These are phyloP conservation scores for Neofusicoccum sp. DNA, from an alignment of 2,329 filamentous ascomycete genomes.

Conservation along the genomic window DNA sequence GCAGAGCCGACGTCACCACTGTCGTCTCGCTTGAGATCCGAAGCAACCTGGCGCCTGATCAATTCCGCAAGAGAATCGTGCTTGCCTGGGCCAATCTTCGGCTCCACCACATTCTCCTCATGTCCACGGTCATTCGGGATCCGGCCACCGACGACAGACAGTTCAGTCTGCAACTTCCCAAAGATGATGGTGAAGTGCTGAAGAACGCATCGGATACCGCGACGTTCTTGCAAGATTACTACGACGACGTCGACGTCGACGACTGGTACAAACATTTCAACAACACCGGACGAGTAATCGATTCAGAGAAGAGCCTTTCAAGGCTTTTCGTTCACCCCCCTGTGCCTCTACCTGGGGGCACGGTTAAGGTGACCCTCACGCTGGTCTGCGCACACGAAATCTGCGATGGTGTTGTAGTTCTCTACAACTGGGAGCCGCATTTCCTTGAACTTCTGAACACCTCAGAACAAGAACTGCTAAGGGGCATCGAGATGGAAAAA, in stretches of 20 bases:
- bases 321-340: constrained; percentile 42
- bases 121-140: constrained; percentile 30
- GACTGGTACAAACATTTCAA: constrained; percentile 44
- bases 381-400: constrained; percentile 46
- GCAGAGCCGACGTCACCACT: constrained; percentile 45
- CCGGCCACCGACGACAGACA: constrained; percentile 20
- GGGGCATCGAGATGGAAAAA: constrained; percentile 22
- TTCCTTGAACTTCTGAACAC: constrained; percentile 40
- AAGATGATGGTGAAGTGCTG: constrained; percentile 30
- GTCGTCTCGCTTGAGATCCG: constrained; percentile 37
- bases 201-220: constrained; percentile 30
- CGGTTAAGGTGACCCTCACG: constrained; percentile 34
- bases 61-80: constrained; percentile 35
- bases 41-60: constrained; percentile 29
- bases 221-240: constrained; percentile 41
- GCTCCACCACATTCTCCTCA: constrained; percentile 40
- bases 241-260: constrained; percentile 31
- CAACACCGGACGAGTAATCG: constrained; percentile 42
- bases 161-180: constrained; percentile 37
- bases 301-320: constrained; percentile 36
- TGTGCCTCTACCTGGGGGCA: constrained; percentile 24
- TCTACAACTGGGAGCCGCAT: constrained; percentile 44
- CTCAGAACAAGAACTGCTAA: constrained; percentile 23
- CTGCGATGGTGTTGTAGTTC: constrained; percentile 36
- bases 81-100: constrained; percentile 42